Evolutionary conservation across 306 rosid genomes (phyloP), one percentile per base, ranked within the genome.

Genomic region (Fagus sylvatica): DNA sequence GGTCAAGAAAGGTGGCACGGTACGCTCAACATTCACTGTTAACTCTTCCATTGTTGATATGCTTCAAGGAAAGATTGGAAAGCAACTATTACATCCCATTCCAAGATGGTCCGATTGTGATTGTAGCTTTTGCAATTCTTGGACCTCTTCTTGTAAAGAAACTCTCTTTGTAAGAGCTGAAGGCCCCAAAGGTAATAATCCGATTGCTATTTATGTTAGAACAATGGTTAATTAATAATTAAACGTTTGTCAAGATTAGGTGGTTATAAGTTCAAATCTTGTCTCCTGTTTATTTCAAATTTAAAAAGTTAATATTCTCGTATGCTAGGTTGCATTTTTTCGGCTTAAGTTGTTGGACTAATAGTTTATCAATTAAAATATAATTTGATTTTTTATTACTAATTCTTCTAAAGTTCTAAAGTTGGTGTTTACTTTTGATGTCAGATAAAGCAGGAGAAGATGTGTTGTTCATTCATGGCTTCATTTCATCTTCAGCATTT

Each of bases 41-140:
- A 88, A 91, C 81, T 88, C 89, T 33, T 87, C 91, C 80, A 79
- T 93, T 6, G 87, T 95, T 4, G 94, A 93, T 77, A 93, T 95
- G 97, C 91, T 95, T 65, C 86, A 90, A 51, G 96, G 89, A 0
- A 92, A 90, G 84, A 78, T 89, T 28, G 79, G 86, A 1, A 85
- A 84, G 12, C 75, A 76, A 1, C 77, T 76, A 6, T 49, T 36
- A 4, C 87, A 77, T 32, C 89, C 83, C 2, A 81, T 72, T 33
- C 82, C 97, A 2, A 81, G 99, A 34, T 96, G 99, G 99, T 96
- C 99, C 0, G 99, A 96, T 49, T 96, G 99, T 69, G 91, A 90
- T 71, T 96, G 99, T 72, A 74, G 86, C 64, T 56, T 85, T 7
- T 96, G 99, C 74, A 85, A 82, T 5, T 66, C 83, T 80, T 93